A percentile compares a stretch with the other conserved stretches of the same genome.
Evolutionary conservation across 225 moss, liverwort and hornwort genomes (phyloP).

Genomic region (Physcomitrellopsis africana): DNA sequence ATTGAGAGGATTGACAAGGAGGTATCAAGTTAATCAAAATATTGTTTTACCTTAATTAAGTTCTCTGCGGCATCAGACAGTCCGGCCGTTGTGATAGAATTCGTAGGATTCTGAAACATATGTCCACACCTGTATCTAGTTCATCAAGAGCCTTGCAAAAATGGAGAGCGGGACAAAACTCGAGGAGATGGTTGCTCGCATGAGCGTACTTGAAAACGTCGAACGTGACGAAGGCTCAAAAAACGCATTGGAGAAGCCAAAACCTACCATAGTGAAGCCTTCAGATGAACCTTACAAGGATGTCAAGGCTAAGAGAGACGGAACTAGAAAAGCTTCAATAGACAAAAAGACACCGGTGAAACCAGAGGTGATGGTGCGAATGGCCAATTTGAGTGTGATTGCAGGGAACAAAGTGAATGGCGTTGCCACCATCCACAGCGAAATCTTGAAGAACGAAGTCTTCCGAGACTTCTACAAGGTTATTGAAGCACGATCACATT

Average conservation of each 20-base stretch:
- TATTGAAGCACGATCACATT: background rate
- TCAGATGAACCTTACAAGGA: slow-evolving; percentile 21
- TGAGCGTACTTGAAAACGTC: slow-evolving; percentile 84
- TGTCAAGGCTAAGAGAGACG: slow-evolving; percentile 29
- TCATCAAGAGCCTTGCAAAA: slow-evolving; percentile 66
- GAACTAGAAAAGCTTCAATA: slow-evolving; percentile 19
- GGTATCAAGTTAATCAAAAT: slow-evolving; percentile 42
- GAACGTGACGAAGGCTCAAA: slow-evolving; percentile 45
- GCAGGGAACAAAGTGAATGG: slow-evolving; percentile 78
- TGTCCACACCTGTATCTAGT: slow-evolving; percentile 49
- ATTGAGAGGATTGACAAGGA: slow-evolving; percentile 78
- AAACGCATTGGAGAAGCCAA: slow-evolving; percentile 22
- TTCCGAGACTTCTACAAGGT: slow-evolving; percentile 89
- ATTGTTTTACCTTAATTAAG: background rate
- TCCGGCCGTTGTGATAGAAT: background rate
- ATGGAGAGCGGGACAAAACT: slow-evolving; percentile 56
- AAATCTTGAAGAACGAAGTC: slow-evolving; percentile 85
- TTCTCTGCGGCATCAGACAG: background rate
- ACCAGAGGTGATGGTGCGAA: slow-evolving; percentile 59
- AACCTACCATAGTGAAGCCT: background rate
- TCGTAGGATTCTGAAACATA: background rate
- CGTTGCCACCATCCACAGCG: slow-evolving; percentile 85
- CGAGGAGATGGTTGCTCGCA: slow-evolving; percentile 51
- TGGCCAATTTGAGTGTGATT: slow-evolving; percentile 87
- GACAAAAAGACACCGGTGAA: slow-evolving; percentile 11